A percentile compares a stretch with the other conserved stretches of the same genome.
Evolutionary conservation across 2,329 filamentous ascomycete species (phyloP).

Genomic region (Lachnellula suecica): DNA sequence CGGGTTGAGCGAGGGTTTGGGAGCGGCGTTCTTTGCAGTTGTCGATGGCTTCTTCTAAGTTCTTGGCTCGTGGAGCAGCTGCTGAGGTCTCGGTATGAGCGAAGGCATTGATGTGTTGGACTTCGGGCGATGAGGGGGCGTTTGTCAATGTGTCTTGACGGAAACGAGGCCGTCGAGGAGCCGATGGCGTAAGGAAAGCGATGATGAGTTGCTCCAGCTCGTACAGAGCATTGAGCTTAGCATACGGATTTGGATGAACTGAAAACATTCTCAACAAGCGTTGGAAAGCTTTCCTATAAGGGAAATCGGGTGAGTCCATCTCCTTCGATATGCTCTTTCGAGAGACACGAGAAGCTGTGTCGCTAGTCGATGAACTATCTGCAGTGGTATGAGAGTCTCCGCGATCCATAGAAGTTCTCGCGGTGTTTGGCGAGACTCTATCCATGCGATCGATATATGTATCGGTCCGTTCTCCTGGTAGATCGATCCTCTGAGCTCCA

Average conservation of each 20-base stretch:
- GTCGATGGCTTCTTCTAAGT: slow-evolving; percentile 66
- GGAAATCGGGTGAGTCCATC: slow-evolving; percentile 56
- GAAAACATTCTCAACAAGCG: slow-evolving; percentile 83
- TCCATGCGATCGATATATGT: slow-evolving; percentile 23
- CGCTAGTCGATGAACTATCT: slow-evolving; percentile 30
- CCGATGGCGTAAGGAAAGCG: slow-evolving; percentile 64
- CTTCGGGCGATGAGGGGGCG: slow-evolving; percentile 58
- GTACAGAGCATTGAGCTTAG: slow-evolving; percentile 79
- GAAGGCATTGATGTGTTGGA: slow-evolving; percentile 30
- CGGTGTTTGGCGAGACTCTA: slow-evolving; percentile 20
- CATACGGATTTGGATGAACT: slow-evolving; percentile 82
- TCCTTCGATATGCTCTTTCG: slow-evolving; percentile 28
- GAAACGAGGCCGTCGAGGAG: slow-evolving; percentile 31
- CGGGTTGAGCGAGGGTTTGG: slow-evolving; percentile 46
- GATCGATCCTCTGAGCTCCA: slow-evolving; percentile 42
- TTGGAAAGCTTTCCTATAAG: slow-evolving; percentile 77
- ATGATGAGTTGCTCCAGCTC: slow-evolving; percentile 82
- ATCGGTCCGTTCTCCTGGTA: slow-evolving; percentile 22
- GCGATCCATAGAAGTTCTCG: slow-evolving; percentile 23
- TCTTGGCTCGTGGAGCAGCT: slow-evolving; percentile 39
- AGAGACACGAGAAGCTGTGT: slow-evolving; percentile 13
- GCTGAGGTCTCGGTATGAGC: slow-evolving; percentile 23
- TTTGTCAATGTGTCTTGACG: slow-evolving; percentile 28
- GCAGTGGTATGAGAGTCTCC: slow-evolving; percentile 24
- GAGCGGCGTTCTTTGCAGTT: slow-evolving; percentile 68